Evolutionary conservation across 2,329 filamentous ascomycete species (phyloP), one percentile per base, ranked within the genome.

Genomic region (Epichloe baconii): DNA sequence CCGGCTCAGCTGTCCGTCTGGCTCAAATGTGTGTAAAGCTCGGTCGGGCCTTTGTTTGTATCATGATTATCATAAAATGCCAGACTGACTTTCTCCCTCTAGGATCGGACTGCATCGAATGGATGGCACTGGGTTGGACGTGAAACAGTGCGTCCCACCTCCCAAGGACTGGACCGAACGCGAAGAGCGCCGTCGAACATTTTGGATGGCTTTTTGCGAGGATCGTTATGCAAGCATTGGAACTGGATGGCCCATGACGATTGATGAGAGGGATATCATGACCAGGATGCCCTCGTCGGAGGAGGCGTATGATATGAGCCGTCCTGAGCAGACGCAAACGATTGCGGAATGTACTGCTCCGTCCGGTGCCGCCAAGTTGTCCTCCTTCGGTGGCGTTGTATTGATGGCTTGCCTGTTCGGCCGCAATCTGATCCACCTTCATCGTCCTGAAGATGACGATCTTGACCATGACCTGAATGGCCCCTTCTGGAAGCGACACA

Each of bases 211-310:
- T 3, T 97, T 95, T 62, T 88, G 85, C 59, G 74, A 89, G 55
- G 93, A 97, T 62, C 81, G 93, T 49, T 97, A 95, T 68, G 87
- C 89, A 5, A 96, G 89, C 61, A 93, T 96, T 52, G 93, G 93
- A 36, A 97, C 93, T 2, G 93, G 93, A 6, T 97, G 93, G 93
- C 93, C 93, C 1, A 91, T 97, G 86, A 82, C 79, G 0, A 80
- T 97, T 50, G 91, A 97, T 57, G 93, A 98, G 68, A 80, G 78
- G 63, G 93, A 98, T 71, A 87, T 97, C 57, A 75, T 86, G 70
- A 94, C 89, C 23, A 85, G 89, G 57, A 73, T 98, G 26, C 93
- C 93, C 2, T 72, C 85, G 2, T 85, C 84, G 1, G 91, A 97
- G 53, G 86, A 95, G 48, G 83, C 88, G 1, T 98, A 87, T 61